phyloP scores from a whole-genome alignment of 352 stramenopile species.

The Pythium plurisporium region DNA sequence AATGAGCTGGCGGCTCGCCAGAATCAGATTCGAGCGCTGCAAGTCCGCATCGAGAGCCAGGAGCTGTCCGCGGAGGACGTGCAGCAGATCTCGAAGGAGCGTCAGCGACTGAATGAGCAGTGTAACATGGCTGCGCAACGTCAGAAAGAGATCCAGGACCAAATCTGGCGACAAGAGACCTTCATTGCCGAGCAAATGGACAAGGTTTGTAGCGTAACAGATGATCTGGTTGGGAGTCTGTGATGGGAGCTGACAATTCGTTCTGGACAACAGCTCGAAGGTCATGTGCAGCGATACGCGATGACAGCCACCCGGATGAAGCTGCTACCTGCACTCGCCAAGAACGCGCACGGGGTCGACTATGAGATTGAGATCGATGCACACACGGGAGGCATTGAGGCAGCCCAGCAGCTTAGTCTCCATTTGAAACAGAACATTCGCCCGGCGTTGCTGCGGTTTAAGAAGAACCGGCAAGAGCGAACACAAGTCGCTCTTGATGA shows the following conservation, averaged over 20 bases:
- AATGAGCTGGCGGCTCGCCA: slow-evolving; percentile 38
- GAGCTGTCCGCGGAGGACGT: slow-evolving; percentile 77
- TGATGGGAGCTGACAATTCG: too few relatives aligned
- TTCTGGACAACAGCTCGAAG: slow-evolving; percentile 67
- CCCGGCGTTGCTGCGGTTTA: slow-evolving; percentile 45
- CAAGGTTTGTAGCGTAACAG: slow-evolving; percentile 44
- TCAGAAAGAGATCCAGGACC: slow-evolving; percentile 53
- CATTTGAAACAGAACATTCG: slow-evolving; percentile 66
- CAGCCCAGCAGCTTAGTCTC: slow-evolving; percentile 46
- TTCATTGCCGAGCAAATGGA: slow-evolving; percentile 63
- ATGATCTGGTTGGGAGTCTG: too few relatives aligned
- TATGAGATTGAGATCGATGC: slow-evolving; percentile 70
- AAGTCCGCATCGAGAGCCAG: slow-evolving; percentile 70
- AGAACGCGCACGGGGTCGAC: slow-evolving; percentile 75
- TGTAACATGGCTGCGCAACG: slow-evolving; percentile 56
- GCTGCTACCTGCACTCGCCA: slow-evolving; percentile 78
- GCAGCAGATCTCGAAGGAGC: slow-evolving; percentile 65
- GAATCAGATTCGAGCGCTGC: slow-evolving; percentile 57
- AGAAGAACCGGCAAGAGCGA: slow-evolving; percentile 58
- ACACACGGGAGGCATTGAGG: slow-evolving; percentile 50
- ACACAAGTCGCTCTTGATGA: slow-evolving; percentile 55
- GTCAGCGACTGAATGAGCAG: slow-evolving; percentile 66
- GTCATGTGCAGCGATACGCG: slow-evolving; percentile 78
- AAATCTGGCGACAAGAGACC: slow-evolving; percentile 64
- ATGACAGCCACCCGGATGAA: slow-evolving; percentile 74